Base-by-base conservation (phyloP, 352 stramenopile genomes). In the Phytophthora vignae region DNA sequence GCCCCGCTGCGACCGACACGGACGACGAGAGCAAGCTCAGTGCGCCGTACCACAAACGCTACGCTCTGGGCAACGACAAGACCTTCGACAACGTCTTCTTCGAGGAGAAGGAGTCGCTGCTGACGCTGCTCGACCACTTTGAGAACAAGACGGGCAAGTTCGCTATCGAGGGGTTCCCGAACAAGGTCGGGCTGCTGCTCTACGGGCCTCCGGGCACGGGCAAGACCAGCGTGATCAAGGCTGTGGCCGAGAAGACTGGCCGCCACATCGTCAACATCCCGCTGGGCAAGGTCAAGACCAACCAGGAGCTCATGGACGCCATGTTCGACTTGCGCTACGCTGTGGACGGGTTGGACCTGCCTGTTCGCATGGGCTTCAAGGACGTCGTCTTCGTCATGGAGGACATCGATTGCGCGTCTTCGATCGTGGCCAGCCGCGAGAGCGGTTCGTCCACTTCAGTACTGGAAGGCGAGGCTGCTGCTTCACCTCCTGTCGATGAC, bases 371-470 rank as follows among this genome's bases (percentile, higher is more conserved):
- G 57, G 63, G 40, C 9, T 94, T 96, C 68, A 85, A 94, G 33
- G 86, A 98, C 69, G 72, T 96, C n/a, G 88, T 98, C 38, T 97
- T 93, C 67, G 91, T 97, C 12, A 94, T 97, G 84, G 91, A 96
- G 64, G 90, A 96, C 76, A 87, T 96, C 58, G 90, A 97, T 69
- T 92, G 87, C 36, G 86, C 88, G 12, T 89, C 85, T 2, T 88
- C 83, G 1, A 76, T 96, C 15, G 90, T 96, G 0, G 76, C 77
- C 21, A 70, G 71, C 15, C 81, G 83, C n/a, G 57, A 81, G 89
- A 6, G 67, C 60, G 38, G 25, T 10, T 50, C 57, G 22, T 22
- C 33, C 12, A 49, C 61, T 31, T 27, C 52, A 19, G 40, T 52
- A 1, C 6, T 14, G 1, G 46, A 29, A 27, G 9, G 17, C 9